A percentile compares a stretch with the other conserved stretches of the same genome.
phyloP scores from a whole-genome alignment of 2,329 filamentous ascomycete genomes.

The Cladophialophora immunda region DNA sequence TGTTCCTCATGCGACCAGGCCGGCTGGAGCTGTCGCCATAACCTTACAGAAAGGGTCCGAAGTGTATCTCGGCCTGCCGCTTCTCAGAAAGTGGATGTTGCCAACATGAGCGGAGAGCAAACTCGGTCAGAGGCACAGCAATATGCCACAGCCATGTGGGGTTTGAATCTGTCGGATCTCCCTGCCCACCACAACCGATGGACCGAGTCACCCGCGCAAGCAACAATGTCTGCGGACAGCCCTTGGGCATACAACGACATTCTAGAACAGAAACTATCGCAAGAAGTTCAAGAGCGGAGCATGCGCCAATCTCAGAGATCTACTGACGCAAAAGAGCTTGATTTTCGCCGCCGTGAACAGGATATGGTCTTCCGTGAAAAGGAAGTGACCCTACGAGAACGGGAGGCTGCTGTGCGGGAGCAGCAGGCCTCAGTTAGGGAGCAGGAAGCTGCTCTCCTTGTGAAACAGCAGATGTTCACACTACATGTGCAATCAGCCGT shows the following conservation, averaged over 20 bases:
- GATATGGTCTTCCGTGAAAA: constrained; percentile 35
- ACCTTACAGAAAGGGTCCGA: constrained; percentile 36
- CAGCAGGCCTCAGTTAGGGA: constrained; percentile 35
- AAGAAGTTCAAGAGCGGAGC: background rate
- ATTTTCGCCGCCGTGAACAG: constrained; percentile 33
- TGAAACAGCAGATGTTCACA: constrained; percentile 33
- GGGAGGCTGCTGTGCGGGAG: constrained; percentile 35
- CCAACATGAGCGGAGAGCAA: constrained; percentile 15
- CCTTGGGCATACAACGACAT: constrained; percentile 23
- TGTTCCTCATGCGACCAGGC: constrained; percentile 38
- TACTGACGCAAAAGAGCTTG: constrained; percentile 29
- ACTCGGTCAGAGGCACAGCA: constrained; percentile 25
- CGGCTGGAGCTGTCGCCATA: constrained; percentile 39
- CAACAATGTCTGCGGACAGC: constrained; percentile 19
- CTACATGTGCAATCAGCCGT: constrained; percentile 33
- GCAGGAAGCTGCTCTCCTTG: constrained; percentile 30
- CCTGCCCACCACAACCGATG: background rate
- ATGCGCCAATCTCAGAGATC: background rate
- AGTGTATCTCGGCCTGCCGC: constrained; percentile 29
- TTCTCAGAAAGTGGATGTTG: background rate
- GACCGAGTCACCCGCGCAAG: constrained; percentile 15
- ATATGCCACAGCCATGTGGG: constrained; percentile 27
- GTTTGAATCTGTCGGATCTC: constrained; percentile 18
- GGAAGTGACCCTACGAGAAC: constrained; percentile 35
- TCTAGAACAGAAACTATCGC: constrained; percentile 14